A percentile compares a stretch with the other conserved stretches of the same genome.
phyloP scores from a whole-genome alignment of 2,329 filamentous ascomycete species.

The Fusarium bactridioides region DNA sequence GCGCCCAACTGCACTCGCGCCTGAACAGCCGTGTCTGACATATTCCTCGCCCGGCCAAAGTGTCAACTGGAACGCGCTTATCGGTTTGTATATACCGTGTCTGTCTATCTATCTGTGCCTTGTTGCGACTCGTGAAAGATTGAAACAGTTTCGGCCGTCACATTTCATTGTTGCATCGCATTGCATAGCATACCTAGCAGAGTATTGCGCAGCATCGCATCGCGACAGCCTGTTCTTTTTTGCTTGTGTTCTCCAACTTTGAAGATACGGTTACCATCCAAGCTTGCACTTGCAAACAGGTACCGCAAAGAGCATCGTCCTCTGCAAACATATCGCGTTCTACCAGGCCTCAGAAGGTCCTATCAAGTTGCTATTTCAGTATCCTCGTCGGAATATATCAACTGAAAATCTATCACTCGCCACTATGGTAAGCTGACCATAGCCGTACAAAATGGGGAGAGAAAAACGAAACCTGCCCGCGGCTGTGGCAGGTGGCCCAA shows the following conservation, averaged over 20 bases:
- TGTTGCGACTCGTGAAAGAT: constrained; percentile 34
- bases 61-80: constrained; percentile 28
- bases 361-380: constrained; percentile 30
- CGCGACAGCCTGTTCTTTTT: constrained; percentile 8
- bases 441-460: constrained; percentile 47
- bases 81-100: constrained; percentile 36
- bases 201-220: not conserved
- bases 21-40: constrained; percentile 27
- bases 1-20: constrained; percentile 41
- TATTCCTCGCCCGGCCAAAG: constrained; percentile 32
- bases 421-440: constrained; percentile 43
- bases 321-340: constrained; percentile 19
- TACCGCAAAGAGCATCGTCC: constrained; percentile 12
- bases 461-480: constrained; percentile 47
- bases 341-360: constrained; percentile 22
- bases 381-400: constrained; percentile 23
- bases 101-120: constrained; percentile 37
- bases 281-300: constrained; percentile 14
- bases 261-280: not conserved
- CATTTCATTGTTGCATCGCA: constrained; percentile 28
- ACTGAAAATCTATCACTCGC: constrained; percentile 22
- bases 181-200: constrained; percentile 13
- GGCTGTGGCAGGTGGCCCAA: constrained; percentile 44
- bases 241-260: constrained; percentile 6
- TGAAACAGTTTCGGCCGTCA: constrained; percentile 32